Percentiles rank a stretch among this genome's conserved stretches.
phyloP scores from a whole-genome alignment of 768 basidiomycete genomes.

The Auriculariales sp. region DNA sequence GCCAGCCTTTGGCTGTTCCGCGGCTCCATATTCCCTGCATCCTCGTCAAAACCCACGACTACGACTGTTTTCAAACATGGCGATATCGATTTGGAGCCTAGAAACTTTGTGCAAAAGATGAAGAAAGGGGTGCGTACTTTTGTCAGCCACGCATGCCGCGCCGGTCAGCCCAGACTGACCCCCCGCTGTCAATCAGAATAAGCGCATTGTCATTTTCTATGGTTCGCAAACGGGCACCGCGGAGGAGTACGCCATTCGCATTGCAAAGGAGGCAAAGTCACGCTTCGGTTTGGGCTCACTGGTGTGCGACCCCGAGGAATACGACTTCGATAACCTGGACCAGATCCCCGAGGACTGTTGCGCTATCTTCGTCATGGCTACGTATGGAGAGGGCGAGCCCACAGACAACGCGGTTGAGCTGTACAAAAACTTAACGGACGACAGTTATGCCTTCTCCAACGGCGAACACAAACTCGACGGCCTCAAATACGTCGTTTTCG shows the following conservation, averaged over 20 bases:
- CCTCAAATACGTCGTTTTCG: slow-evolving; percentile 90
- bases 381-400: slow-evolving; percentile 97
- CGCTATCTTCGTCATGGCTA: slow-evolving; percentile 92
- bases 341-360: slow-evolving; percentile 74
- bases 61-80: slow-evolving; percentile 25
- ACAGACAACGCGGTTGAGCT: slow-evolving; percentile 95
- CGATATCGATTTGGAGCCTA: slow-evolving; percentile 62
- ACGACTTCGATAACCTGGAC: slow-evolving; percentile 95
- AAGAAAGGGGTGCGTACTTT: slow-evolving; percentile 79
- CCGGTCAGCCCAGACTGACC: slow-evolving; percentile 5
- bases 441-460: slow-evolving; percentile 74
- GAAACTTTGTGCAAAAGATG: slow-evolving; percentile 92
- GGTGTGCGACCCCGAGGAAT: slow-evolving; percentile 97
- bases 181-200: slow-evolving; percentile 47
- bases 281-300: slow-evolving; percentile 92
- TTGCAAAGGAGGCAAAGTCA: slow-evolving; percentile 95
- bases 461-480: slow-evolving; percentile 63
- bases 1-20: slow-evolving; percentile 74
- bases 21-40: slow-evolving; percentile 60
- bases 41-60: slow-evolving; percentile 43
- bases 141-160: not conserved
- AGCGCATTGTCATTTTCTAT: slow-evolving; percentile 92
- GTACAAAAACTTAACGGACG: slow-evolving; percentile 82
- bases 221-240: slow-evolving; percentile 98
- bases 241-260: slow-evolving; percentile 93